Evolutionary conservation across 495 filamentous ascomycete species (phyloP).

Genomic region (Neurospora africana): DNA sequence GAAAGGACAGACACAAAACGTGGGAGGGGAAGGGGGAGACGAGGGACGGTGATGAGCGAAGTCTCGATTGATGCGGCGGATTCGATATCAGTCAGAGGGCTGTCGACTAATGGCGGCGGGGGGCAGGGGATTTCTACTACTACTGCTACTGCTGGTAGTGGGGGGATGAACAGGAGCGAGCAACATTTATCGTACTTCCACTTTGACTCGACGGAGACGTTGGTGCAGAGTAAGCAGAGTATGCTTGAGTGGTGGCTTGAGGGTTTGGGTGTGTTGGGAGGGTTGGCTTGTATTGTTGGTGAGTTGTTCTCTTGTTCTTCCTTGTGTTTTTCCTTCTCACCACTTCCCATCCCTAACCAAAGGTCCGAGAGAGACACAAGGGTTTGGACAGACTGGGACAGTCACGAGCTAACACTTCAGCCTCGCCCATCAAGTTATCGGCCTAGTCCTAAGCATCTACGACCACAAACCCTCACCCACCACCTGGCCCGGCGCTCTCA

Average conservation of each 20-base stretch:
- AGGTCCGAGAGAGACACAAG: no score
- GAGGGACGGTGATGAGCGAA: neutral
- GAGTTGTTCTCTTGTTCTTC: neutral
- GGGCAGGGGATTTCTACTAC: neutral
- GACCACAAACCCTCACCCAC: constrained; percentile 24
- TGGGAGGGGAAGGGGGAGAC: neutral
- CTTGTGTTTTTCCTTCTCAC: neutral
- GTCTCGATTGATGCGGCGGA: neutral
- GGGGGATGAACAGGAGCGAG: neutral
- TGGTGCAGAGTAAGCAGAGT: constrained; percentile 7
- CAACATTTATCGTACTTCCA: neutral
- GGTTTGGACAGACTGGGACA: no score
- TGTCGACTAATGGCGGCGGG: neutral
- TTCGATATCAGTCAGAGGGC: neutral
- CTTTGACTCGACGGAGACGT: neutral
- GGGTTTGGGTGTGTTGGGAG: neutral
- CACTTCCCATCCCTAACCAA: no score
- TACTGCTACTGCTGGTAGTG: neutral
- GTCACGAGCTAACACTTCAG: neutral
- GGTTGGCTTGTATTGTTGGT: neutral
- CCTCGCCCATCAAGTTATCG: constrained; percentile 10
- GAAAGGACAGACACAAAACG: neutral
- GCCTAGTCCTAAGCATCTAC: constrained; percentile 23
- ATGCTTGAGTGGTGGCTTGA: constrained; percentile 4
- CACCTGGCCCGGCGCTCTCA: constrained; percentile 31